Percentiles rank a stretch among this genome's conserved stretches.
Conservation (phyloP, 148 eudicot genomes). For the Fagopyrum homotropicum region DNA sequence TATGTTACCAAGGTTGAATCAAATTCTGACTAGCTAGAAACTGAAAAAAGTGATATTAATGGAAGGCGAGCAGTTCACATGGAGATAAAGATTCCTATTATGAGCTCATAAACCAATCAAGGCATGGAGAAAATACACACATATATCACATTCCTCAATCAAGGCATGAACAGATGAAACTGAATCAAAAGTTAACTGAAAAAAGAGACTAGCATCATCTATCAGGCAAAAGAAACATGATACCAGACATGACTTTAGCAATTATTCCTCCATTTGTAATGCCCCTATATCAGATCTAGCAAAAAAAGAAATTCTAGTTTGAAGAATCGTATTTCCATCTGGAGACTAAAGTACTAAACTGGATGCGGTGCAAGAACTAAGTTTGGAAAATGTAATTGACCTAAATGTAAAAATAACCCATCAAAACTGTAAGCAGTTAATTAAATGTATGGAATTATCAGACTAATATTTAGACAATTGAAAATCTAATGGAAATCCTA, state of each 20-base stretch:
- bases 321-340: background rate
- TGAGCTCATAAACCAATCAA: background rate
- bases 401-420: background rate
- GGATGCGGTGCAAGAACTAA: background rate
- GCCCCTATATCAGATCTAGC: background rate
- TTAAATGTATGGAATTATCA: background rate
- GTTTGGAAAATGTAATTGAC: background rate
- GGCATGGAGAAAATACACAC: background rate
- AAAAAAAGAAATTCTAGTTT: background rate
- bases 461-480: background rate
- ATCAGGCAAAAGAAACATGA: background rate
- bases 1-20: background rate
- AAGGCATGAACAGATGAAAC: background rate
- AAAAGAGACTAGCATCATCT: background rate
- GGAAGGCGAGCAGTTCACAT: background rate
- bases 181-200: background rate
- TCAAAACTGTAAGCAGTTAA: background rate
- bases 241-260: background rate
- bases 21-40: background rate
- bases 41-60: background rate
- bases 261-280: background rate
- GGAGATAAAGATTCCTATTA: background rate
- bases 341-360: background rate
- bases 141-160: background rate
- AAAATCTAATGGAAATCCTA: constrained; percentile 6